Evolutionary conservation across 352 stramenopile genomes (phyloP), one percentile per base, ranked within the genome.

Genomic region (Globisporangium apiculatum): DNA sequence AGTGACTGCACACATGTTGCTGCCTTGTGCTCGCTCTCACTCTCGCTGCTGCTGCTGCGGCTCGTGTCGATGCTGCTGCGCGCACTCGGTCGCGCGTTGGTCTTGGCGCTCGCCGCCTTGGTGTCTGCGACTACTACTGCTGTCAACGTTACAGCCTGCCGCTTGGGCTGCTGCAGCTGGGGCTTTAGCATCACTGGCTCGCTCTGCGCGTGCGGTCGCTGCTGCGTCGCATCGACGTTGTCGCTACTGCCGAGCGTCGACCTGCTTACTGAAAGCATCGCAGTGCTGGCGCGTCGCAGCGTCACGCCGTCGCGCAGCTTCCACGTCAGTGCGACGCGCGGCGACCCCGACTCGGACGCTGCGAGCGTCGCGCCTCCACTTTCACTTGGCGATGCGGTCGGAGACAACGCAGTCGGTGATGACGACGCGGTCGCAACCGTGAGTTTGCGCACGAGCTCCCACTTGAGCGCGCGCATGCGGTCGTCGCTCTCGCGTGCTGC

Each of bases 401-500:
- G 41, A 14, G 61, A 69, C 1, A 24, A 52, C 9, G 18, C 48
- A 37, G 48, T 52, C 18, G 36, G 31, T n/a, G 51, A 46, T 46
- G 24, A 31, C 40, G 40, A 12, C 15, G 53, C 40, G 9, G 52
- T 61, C 6, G 64, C 41, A 12, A 70, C 58, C 3, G 67, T 69
- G 4, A 86, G 62, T 12, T 82, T 73, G 0, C 80, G 80, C 42
- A 90, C 74, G 10, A 90, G 67, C 57, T 90, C 80, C 77, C 78
- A 90, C 50, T 90, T 87, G 41, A 90, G 56, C 4, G 73, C 80
- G 59, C 87, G 86, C 68, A 83, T 80, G 43, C 76, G 76, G 31
- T 88, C 77, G 54, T 90, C 78, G 8, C 60, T 73, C 36, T 83
- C 66, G 4, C 61, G 40, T 5, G 72, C 76, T 18, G 62, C 58